phyloP scores from a whole-genome alignment of 306 rosid species.

The Prunus mongolica region DNA sequence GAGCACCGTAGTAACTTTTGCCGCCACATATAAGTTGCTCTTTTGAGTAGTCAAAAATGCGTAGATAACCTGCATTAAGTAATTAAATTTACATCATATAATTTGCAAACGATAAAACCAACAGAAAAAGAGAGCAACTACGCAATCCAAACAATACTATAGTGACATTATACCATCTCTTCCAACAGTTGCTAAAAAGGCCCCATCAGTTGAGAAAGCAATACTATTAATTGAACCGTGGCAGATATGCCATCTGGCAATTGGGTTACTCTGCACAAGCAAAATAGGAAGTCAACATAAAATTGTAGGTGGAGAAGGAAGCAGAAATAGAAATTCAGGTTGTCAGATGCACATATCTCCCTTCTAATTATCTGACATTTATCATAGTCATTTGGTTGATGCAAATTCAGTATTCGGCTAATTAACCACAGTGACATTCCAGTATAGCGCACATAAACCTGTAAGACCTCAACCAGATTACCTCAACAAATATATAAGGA shows the following conservation, averaged over 20 bases:
- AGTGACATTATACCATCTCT: conserved; percentile 71
- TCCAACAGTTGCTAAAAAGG: conserved; percentile 80
- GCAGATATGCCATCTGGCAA: conserved; percentile 98
- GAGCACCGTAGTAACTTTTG: conserved; percentile 96
- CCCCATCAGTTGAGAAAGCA: conserved; percentile 83
- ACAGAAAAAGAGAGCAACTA: background rate
- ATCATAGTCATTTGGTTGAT: background rate
- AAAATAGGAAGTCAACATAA: conserved; percentile 5
- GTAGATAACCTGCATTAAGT: conserved; percentile 68
- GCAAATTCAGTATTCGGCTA: background rate
- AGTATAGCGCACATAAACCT: background rate
- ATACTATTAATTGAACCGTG: conserved; percentile 78
- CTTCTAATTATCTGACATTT: background rate
- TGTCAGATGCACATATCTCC: background rate
- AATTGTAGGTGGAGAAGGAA: background rate
- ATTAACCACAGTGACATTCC: background rate
- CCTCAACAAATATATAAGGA: background rate
- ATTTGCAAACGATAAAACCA: conserved; percentile 1
- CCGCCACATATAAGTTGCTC: conserved; percentile 94
- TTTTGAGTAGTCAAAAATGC: conserved; percentile 83
- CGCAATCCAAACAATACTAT: conserved; percentile 4
- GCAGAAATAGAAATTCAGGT: background rate
- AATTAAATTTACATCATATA: conserved; percentile 23
- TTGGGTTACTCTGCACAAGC: conserved; percentile 78
- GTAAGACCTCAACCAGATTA: background rate